These are phyloP conservation scores for Copromyces sp. DNA, from an alignment of 495 filamentous ascomycete species.

Conservation along the genomic window DNA sequence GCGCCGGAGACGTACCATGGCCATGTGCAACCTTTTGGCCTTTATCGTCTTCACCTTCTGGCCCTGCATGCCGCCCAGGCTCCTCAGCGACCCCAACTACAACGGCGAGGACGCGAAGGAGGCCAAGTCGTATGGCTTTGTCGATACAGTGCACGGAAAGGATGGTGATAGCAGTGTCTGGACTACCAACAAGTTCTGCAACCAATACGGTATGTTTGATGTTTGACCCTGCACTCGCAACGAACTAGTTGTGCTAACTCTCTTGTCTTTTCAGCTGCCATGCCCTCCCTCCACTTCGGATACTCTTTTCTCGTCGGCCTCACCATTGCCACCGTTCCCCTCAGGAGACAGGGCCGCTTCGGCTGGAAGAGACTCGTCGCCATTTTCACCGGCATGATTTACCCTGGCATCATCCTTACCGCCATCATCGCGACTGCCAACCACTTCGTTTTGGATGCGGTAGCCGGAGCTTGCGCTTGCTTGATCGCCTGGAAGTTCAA, in stretches of 20 bases:
- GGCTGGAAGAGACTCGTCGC: slow-evolving; percentile 20
- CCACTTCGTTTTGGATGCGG: slow-evolving; percentile 62
- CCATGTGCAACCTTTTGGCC: slow-evolving; percentile 64
- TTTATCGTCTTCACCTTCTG: slow-evolving; percentile 69
- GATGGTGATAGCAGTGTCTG: slow-evolving; percentile 49
- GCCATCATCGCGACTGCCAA: slow-evolving; percentile 67
- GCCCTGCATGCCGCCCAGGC: slow-evolving; percentile 72
- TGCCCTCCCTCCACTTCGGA: slow-evolving; percentile 74
- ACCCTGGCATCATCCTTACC: slow-evolving; percentile 53
- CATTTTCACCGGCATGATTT: slow-evolving; percentile 47
- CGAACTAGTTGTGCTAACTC: not conserved
- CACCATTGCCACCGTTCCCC: slow-evolving; percentile 43
- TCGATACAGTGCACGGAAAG: slow-evolving; percentile 63
- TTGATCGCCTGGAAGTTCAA: slow-evolving; percentile 21
- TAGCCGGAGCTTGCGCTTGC: slow-evolving; percentile 44
- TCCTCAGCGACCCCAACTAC: slow-evolving; percentile 45
- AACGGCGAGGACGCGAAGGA: slow-evolving; percentile 16
- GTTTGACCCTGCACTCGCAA: not conserved
- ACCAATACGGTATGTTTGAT: slow-evolving; percentile 23
- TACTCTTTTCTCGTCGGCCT: slow-evolving; percentile 68
- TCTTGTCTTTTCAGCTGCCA: slow-evolving; percentile 41
- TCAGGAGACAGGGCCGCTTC: slow-evolving; percentile 14
- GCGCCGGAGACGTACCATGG: slow-evolving; percentile 50
- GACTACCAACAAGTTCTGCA: slow-evolving; percentile 62
- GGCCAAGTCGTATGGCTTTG: slow-evolving; percentile 48